Evolutionary conservation across 805 yeast genomes (phyloP), one percentile per base, ranked within the genome.

Genomic region (Starmerella floricola): DNA sequence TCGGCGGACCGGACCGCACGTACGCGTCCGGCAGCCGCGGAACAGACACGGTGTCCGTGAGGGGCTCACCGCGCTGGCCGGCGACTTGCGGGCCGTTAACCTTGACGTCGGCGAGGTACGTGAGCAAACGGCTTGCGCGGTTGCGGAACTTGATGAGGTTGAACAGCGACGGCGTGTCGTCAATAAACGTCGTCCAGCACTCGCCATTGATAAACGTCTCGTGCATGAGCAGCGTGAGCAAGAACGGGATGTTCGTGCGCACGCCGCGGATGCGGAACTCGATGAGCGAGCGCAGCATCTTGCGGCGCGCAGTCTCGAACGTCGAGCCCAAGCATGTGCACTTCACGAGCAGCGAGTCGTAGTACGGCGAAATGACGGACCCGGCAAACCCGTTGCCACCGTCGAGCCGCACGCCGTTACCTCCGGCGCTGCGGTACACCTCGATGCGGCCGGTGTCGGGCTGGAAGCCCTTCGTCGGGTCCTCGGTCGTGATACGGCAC

Each of bases 331-430:
- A 78, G 60, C 96, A 85, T 28, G 95, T 76, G 64, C 98, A 88
- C 66, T 88, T 88, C 52, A 88, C 98, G 73, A 88, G 74, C 95
- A 88, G 82, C 29, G 96, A 87, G 66, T 88, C 98, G 67, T 88
- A 88, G 66, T 85, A 95, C 32, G 98, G 98, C 27, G 95, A 79
- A 54, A 88, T 91, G 52, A 91, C 78, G 18, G 96, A 82, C 51
- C 98, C 98, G 11, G 95, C 94, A 63, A 85, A 88, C 3, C 95
- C 96, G 62, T 88, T 88, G 67, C 97, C 97, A 68, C 98, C 98
- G 59, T 88, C 98, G 55, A 91, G 73, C 69, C 99, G 79, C 36
- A 91, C 96, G 64, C 99, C 99, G 60, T 91, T 91, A 71, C 99
- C 99, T 66, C 98, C 98, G 18, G 97, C 84, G 35, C 96, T 86